phyloP scores from a whole-genome alignment of 2,329 filamentous ascomycete species.

The Venturia nashicola region DNA sequence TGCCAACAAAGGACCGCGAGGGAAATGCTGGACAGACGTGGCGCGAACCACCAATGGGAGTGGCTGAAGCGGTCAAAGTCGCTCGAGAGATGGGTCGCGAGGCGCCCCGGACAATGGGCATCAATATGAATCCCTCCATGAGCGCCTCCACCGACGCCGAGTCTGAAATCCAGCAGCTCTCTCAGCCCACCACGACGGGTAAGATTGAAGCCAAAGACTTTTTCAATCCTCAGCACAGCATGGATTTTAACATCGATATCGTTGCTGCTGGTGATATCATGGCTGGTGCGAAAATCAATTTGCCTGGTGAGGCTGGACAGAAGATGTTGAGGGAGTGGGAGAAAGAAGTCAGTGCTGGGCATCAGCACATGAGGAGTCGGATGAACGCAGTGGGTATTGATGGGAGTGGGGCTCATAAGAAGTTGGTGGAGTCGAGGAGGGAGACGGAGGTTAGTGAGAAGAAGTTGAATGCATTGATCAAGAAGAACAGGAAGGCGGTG shows the following conservation, averaged over 20 bases:
- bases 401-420: constrained; percentile 47
- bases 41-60: not conserved
- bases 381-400: constrained; percentile 42
- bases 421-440: constrained; percentile 32
- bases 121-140: not conserved
- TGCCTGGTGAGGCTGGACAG: not conserved
- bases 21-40: not conserved
- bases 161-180: not conserved
- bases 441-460: constrained; percentile 53
- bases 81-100: not conserved
- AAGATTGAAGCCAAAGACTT: not conserved
- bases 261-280: not conserved
- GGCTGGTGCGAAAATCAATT: not conserved
- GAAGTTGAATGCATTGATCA: constrained; percentile 45
- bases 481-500: constrained; percentile 45
- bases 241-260: not conserved
- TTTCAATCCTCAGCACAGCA: not conserved
- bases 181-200: not conserved
- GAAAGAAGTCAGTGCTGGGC: not conserved
- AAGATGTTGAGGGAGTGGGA: not conserved
- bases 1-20: not conserved
- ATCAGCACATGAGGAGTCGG: constrained; percentile 12
- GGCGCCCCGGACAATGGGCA: not conserved
- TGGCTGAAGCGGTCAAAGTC: not conserved
- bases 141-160: not conserved